Evolutionary conservation across 495 filamentous ascomycete genomes (phyloP), one percentile per base, ranked within the genome.

Genomic region (Sporormia fimetaria): DNA sequence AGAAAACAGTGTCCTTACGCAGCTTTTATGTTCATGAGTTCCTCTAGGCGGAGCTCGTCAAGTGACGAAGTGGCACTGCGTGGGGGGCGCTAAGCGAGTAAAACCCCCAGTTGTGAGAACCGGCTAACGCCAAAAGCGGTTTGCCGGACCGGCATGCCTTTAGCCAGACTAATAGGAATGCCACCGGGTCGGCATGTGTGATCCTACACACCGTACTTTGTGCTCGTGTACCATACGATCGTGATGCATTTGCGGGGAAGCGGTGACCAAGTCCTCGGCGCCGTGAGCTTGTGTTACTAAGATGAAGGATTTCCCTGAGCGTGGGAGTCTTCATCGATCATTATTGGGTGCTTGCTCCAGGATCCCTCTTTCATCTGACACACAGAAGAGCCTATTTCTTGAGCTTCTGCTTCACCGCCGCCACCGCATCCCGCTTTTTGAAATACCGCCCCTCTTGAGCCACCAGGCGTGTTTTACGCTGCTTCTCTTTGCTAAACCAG

Each of bases 41-140:
- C n/a, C n/a, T n/a, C n/a, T n/a, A n/a, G n/a, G n/a, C n/a, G n/a
- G n/a, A n/a, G n/a, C n/a, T n/a, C n/a, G n/a, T n/a, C 31, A 40
- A 24, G 41, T 15, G 35, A 26, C 29, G 29, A 47, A 40, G 37
- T 10, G 15, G 4, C 17, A 10, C n/a, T n/a, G 36, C 43, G 44
- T 47, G 37, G 44, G 44, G 37, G n/a, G n/a, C n/a, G n/a, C 37
- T 47, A 33, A 47, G 29, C 44, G 44, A 47, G 44, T 41, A 37
- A 37, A 28, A 37, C 30, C 11, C 3, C 44, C 30, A 8, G 28
- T 17, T 27, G 29, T 9, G 44, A 37, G 6, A 47, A 47, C 30
- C 16, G 24, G 35, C 37, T 47, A 41, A 47, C 44, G 36, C 44
- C n/a, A 31, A 37, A 30, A 2, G 33, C 44, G 44, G 44, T 22